Evolutionary conservation across 108 stramenopile genomes (phyloP).

Genomic region (Fragilaria radians): DNA sequence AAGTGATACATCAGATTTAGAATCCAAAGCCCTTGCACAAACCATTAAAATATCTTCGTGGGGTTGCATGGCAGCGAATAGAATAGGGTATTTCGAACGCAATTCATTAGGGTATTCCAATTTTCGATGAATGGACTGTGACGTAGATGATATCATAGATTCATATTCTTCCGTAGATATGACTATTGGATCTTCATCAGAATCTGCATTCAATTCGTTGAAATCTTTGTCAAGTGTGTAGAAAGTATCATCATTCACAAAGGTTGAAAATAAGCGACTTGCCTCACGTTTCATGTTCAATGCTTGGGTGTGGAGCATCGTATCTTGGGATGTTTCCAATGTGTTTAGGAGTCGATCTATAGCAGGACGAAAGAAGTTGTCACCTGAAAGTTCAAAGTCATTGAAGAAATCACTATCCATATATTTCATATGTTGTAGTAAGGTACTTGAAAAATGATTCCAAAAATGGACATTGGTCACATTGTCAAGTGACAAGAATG

Average conservation of each 20-base stretch:
- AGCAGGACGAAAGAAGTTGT: slow-evolving; percentile 61
- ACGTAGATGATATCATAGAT: slow-evolving; percentile 47
- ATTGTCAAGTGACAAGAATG: slow-evolving; percentile 1
- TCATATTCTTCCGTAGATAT: slow-evolving; percentile 54
- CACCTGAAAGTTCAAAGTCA: slow-evolving; percentile 55
- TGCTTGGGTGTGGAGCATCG: slow-evolving; percentile 5
- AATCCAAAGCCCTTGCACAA: slow-evolving; percentile 72
- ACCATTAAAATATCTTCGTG: slow-evolving; percentile 84
- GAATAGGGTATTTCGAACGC: slow-evolving; percentile 47
- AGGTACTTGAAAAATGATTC: slow-evolving; percentile 25
- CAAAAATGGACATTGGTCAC: slow-evolving; percentile 28
- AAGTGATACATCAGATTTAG: slow-evolving; percentile 63
- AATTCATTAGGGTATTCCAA: slow-evolving; percentile 5
- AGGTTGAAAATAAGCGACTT: slow-evolving; percentile 17
- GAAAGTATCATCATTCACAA: slow-evolving; percentile 3
- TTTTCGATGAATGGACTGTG: not conserved
- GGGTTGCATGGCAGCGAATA: slow-evolving; percentile 60
- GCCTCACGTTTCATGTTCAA: slow-evolving; percentile 7
- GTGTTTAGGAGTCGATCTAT: slow-evolving; percentile 25
- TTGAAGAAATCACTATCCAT: slow-evolving; percentile 74
- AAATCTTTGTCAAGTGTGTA: slow-evolving; percentile 9
- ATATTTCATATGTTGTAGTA: slow-evolving; percentile 43
- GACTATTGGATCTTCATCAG: slow-evolving; percentile 46
- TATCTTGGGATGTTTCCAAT: slow-evolving; percentile 9
- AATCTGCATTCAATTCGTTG: not conserved